Percentiles rank a stretch among this genome's conserved stretches.
Evolutionary conservation across 2,329 filamentous ascomycete species (phyloP).

Genomic region (Calonectria naviculata): DNA sequence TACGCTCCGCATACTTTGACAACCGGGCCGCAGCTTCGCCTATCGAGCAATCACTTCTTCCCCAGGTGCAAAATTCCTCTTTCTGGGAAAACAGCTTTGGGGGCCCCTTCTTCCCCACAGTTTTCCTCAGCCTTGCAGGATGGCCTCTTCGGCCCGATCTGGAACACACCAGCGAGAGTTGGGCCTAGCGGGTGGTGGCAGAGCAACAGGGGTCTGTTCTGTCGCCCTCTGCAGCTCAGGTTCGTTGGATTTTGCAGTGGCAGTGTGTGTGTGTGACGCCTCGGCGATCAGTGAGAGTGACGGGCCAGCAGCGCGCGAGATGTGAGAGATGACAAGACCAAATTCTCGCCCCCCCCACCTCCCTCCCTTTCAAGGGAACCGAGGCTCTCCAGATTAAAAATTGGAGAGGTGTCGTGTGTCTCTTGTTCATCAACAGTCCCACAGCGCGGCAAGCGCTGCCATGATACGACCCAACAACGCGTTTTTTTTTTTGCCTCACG

Average conservation of each 20-base stretch:
- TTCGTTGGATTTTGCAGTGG: not conserved
- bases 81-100: not conserved
- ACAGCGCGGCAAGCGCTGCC: not conserved
- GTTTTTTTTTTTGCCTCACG: constrained; percentile 8
- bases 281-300: not conserved
- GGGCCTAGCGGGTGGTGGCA: constrained; percentile 33
- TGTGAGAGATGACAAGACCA: not conserved
- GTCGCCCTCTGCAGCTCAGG: not conserved
- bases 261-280: not conserved
- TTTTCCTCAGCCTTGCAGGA: constrained; percentile 35
- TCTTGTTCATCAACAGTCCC: not conserved
- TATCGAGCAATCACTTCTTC: not conserved
- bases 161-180: constrained; percentile 19
- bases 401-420: not conserved
- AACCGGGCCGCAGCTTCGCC: not conserved
- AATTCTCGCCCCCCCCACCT: not conserved
- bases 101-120: not conserved
- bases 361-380: not conserved
- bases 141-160: constrained; percentile 44
- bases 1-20: not conserved
- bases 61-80: not conserved
- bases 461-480: not conserved
- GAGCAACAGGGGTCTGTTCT: constrained; percentile 1
- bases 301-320: not conserved
- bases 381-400: not conserved